These are phyloP conservation scores for Aspergillus awamori DNA, from an alignment of 2,329 filamentous ascomycete species.

Conservation along the genomic window DNA sequence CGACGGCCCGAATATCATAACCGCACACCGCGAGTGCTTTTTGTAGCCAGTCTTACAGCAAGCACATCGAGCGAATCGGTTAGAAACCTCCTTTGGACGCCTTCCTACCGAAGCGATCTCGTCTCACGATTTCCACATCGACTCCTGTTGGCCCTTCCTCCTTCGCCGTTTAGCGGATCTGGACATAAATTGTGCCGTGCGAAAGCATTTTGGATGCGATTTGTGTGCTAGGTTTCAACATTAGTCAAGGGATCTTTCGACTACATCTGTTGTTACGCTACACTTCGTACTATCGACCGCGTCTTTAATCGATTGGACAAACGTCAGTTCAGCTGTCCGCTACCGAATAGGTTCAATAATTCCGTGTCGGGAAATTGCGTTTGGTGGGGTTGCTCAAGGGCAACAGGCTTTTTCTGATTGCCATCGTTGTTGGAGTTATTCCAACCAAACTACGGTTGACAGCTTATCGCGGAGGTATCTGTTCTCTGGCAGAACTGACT, in stretches of 20 bases:
- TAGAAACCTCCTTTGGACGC: not conserved
- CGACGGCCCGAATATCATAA: conserved; percentile 20
- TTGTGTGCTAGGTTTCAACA: conserved; percentile 26
- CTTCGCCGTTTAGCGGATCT: conserved; percentile 17
- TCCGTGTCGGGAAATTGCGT: conserved; percentile 29
- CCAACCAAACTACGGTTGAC: conserved; percentile 27
- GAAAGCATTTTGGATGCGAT: conserved; percentile 29
- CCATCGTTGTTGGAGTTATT: conserved; percentile 30
- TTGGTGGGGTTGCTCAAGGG: conserved; percentile 35
- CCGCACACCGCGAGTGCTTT: conserved; percentile 15
- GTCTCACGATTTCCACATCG: conserved; percentile 4
- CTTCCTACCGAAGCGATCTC: conserved; percentile 5
- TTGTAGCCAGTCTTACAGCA: conserved; percentile 9
- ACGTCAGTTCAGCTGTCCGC: conserved; percentile 12
- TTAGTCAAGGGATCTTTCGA: conserved; percentile 12
- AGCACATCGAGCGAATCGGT: not conserved
- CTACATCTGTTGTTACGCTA: conserved; percentile 4
- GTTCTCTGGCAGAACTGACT: conserved; percentile 33
- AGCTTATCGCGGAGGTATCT: conserved; percentile 24
- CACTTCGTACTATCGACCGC: conserved; percentile 7
- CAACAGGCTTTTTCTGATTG: conserved; percentile 30
- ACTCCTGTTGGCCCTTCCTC: conserved; percentile 18
- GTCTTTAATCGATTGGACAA: conserved; percentile 12
- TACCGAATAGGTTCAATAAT: conserved; percentile 25
- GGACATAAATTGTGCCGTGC: conserved; percentile 10